These are phyloP conservation scores for Sinapis alba DNA, from an alignment of 441 rosid genomes.

Conservation along the genomic window DNA sequence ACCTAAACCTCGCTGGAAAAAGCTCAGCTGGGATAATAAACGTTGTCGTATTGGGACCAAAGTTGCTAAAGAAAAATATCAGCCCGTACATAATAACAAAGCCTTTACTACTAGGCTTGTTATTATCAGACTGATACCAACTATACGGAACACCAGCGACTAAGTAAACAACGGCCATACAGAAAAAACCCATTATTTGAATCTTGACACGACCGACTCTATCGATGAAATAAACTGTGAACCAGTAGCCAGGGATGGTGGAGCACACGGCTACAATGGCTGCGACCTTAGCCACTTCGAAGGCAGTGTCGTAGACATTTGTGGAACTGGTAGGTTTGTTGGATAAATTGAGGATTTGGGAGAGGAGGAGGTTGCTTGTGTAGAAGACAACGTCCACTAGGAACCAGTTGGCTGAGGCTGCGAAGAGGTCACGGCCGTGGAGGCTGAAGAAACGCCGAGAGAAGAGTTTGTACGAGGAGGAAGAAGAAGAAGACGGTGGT, in stretches of 20 bases:
- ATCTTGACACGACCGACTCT: background rate
- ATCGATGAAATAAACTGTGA: background rate
- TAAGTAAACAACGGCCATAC: background rate
- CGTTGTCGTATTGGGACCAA: background rate
- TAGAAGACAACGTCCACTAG: conserved; percentile 68
- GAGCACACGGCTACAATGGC: background rate
- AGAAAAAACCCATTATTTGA: background rate
- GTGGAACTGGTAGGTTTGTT: background rate
- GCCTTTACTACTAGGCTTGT: background rate
- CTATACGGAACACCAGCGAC: background rate
- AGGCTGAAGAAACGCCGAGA: conserved; percentile 56
- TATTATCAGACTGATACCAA: background rate
- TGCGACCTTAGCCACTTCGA: background rate
- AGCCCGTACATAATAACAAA: background rate
- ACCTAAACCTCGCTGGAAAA: background rate
- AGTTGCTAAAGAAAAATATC: background rate
- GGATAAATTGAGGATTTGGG: conserved; percentile 43
- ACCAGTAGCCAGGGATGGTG: background rate
- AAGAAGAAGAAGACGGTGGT: background rate
- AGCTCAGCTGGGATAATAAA: background rate
- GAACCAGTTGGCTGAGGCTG: conserved; percentile 53
- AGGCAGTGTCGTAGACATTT: background rate
- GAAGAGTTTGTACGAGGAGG: conserved; percentile 46
- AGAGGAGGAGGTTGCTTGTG: conserved; percentile 59
- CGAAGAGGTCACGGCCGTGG: conserved; percentile 64